Percentiles rank a stretch among this genome's conserved stretches.
Evolutionary conservation across 2,329 filamentous ascomycete species (phyloP).

Genomic region (Davidsoniella virescens): DNA sequence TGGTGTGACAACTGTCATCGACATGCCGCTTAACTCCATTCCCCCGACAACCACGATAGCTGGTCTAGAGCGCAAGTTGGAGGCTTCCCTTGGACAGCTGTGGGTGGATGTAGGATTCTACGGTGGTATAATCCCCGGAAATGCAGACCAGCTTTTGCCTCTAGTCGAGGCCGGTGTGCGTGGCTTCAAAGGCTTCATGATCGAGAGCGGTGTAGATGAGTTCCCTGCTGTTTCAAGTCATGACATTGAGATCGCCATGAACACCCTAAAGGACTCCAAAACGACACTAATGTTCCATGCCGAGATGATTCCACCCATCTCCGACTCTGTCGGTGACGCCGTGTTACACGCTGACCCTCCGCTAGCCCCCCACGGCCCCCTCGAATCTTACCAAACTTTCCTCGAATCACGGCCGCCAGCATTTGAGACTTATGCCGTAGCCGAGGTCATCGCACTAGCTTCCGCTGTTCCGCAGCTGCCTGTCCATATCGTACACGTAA

Average conservation of each 20-base stretch:
- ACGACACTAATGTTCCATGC: constrained; percentile 99
- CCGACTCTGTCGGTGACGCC: constrained; percentile 62
- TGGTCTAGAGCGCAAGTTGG: constrained; percentile 70
- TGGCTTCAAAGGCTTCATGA: constrained; percentile 95
- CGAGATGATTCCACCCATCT: constrained; percentile 87
- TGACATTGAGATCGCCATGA: constrained; percentile 70
- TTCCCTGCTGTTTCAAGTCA: constrained; percentile 75
- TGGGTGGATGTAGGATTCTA: constrained; percentile 99
- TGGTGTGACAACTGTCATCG: constrained; percentile 88
- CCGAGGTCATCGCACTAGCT: constrained; percentile 69
- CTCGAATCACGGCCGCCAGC: constrained; percentile 74
- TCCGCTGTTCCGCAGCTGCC: constrained; percentile 65
- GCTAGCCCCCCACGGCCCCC: constrained; percentile 50
- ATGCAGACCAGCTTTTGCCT: constrained; percentile 59
- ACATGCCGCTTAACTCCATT: constrained; percentile 96
- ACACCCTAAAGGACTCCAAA: constrained; percentile 58
- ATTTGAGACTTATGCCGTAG: constrained; percentile 83
- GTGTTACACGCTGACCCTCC: constrained; percentile 55
- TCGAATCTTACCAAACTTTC: constrained; percentile 76
- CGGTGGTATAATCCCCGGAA: constrained; percentile 84
- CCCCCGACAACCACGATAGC: constrained; percentile 83
- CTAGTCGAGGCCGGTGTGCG: constrained; percentile 74
- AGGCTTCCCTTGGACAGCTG: constrained; percentile 70
- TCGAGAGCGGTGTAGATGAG: constrained; percentile 91
- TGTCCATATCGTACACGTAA: constrained; percentile 87